Base-by-base conservation (phyloP, 345 rosid genomes). In the Eucalyptus sp. region DNA sequence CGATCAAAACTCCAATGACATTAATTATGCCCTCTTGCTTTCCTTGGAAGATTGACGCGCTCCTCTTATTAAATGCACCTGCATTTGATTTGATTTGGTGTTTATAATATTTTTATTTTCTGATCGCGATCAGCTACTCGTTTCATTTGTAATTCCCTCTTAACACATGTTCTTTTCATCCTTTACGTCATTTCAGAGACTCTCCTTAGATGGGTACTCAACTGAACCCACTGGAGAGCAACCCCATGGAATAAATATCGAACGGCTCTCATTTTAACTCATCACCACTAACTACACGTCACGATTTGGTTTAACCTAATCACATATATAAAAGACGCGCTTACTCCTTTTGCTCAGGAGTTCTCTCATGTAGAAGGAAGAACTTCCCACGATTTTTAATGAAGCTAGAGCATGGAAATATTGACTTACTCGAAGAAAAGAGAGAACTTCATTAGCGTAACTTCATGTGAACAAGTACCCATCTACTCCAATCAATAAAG, bases 101-200 rank as follows among this genome's bases (percentile, higher is more conserved):
- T 68, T 24, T 3, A 68, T 22, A 8, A 68, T n/a, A 14, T 66
- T 58, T 58, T 31, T 10, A 17, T 31, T 15, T 31, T 31, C 22
- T 2, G 3, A n/a, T 31, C 12, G 22, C 16, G 20, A 15, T 15
- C 3, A 8, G 6, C 2, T 15, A 31, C 2, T 62, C 2, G 22
- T 66, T 66, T 31, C 22, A 15, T 31, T 10, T 20, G 25, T 4
- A 52, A 52, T 52, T 52, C 10, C 58, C 58, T 52, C 25, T 0
- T 0, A 3, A 20, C 25, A 3, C 18, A 52, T 8, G 5, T 52
- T 20, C 58, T 52, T 20, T 52, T 20, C 8, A 52, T 18, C 79
- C 10, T 15, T 62, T 13, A 12, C 11, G 0, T 66, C 41, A n/a
- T 31, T 10, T 8, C 79, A n/a, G 4, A 17, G 2, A 10, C 13